These are phyloP conservation scores for Austropuccinia psidii DNA, from an alignment of 1,284 basidiomycete species.

Conservation along the genomic window DNA sequence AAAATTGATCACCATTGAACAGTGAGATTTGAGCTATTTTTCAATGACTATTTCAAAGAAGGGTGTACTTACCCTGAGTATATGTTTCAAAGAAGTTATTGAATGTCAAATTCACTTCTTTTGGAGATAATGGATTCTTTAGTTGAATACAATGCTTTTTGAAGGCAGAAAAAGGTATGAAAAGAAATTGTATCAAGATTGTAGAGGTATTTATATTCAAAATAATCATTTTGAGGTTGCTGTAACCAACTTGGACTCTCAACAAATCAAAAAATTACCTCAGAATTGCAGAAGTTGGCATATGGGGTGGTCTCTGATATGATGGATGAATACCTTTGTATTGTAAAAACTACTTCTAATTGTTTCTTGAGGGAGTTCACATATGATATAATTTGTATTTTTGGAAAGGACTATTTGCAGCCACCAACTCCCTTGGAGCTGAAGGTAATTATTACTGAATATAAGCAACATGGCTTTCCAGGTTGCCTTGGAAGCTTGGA, in stretches of 20 bases:
- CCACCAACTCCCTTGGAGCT: background rate
- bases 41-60: too few relatives aligned
- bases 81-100: too few relatives aligned
- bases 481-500: conserved; percentile 24
- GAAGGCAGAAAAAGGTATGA: too few relatives aligned
- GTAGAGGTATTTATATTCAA: too few relatives aligned
- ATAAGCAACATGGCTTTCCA: background rate
- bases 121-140: too few relatives aligned
- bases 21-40: too few relatives aligned
- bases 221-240: too few relatives aligned
- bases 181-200: too few relatives aligned
- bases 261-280: background rate
- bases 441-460: background rate
- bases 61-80: too few relatives aligned
- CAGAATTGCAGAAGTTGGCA: background rate
- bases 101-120: too few relatives aligned
- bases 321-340: background rate
- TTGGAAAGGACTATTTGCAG: background rate
- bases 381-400: background rate
- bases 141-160: too few relatives aligned
- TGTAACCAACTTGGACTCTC: background rate
- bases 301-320: background rate
- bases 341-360: background rate
- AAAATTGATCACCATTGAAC: too few relatives aligned
- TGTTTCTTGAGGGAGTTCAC: background rate